Conservation (phyloP, 192 early-diverging fungal genomes). For the Entomortierella lignicola region DNA sequence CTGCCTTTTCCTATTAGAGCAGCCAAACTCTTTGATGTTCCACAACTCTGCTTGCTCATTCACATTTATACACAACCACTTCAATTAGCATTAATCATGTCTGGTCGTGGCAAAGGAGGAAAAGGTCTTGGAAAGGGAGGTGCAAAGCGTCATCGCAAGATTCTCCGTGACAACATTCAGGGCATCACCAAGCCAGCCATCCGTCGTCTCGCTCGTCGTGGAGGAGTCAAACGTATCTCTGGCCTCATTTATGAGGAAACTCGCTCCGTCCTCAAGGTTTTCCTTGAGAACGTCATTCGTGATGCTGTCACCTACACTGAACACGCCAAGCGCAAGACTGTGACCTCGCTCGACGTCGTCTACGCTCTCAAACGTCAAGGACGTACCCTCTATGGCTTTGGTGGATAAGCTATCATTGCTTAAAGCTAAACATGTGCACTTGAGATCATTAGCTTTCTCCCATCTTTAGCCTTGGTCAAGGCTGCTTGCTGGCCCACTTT, state of each 20-base stretch:
- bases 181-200: constrained; percentile 98
- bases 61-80: constrained; percentile 85
- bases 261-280: constrained; percentile 95
- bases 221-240: constrained; percentile 99
- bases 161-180: constrained; percentile 98
- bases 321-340: constrained; percentile 99
- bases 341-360: constrained; percentile 99
- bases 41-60: neutral
- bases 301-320: constrained; percentile 78
- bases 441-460: too few species aligned
- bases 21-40: neutral
- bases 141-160: constrained; percentile 99
- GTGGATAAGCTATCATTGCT: constrained; percentile 54
- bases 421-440: too few species aligned
- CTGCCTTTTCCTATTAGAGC: neutral
- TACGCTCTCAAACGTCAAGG: constrained; percentile 99
- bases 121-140: constrained; percentile 99
- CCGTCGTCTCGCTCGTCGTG: constrained; percentile 99
- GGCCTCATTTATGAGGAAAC: constrained; percentile 99
- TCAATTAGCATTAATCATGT: constrained; percentile 81
- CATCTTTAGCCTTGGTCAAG: too few species aligned
- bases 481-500: too few species aligned
- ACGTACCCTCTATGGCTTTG: constrained; percentile 88
- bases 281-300: constrained; percentile 99
- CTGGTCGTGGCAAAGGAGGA: constrained; percentile 99